These are phyloP conservation scores for Podila clonocystis DNA, from an alignment of 192 early-diverging fungal species.

Conservation along the genomic window DNA sequence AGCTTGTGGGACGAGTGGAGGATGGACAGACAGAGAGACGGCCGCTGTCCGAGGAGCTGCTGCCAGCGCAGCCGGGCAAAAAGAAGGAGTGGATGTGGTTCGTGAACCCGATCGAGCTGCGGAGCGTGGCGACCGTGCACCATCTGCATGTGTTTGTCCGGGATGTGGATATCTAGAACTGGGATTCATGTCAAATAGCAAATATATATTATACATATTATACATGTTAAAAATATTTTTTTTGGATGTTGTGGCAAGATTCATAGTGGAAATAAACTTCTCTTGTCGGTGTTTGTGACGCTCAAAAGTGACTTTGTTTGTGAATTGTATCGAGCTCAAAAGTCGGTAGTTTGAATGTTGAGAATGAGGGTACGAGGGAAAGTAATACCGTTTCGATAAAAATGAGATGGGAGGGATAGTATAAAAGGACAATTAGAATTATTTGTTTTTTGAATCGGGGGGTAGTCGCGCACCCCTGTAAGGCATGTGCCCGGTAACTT, in stretches of 20 bases:
- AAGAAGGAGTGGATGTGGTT: conserved; percentile 47
- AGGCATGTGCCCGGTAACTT: conserved; percentile 40
- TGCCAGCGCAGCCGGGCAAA: conserved; percentile 14
- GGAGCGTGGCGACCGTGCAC: conserved; percentile 34
- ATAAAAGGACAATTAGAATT: not conserved
- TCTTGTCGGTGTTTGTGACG: too few species aligned
- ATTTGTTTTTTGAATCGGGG: conserved; percentile 26
- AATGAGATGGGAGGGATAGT: not conserved
- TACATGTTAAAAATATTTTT: too few species aligned
- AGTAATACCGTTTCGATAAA: too few species aligned
- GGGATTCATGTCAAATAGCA: too few species aligned
- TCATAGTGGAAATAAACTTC: too few species aligned
- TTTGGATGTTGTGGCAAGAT: too few species aligned
- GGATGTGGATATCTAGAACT: conserved; percentile 14
- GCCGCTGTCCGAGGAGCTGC: conserved; percentile 6
- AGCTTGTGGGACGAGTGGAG: not conserved
- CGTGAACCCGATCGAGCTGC: conserved; percentile 36
- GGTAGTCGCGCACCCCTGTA: conserved; percentile 38
- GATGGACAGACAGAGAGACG: not conserved
- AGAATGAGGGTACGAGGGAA: too few species aligned
- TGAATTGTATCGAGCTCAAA: too few species aligned
- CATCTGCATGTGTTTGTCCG: conserved; percentile 48
- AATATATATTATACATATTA: too few species aligned
- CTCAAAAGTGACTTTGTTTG: too few species aligned
- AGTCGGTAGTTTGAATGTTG: too few species aligned